These are phyloP conservation scores for Hymenoscyphus salicellus DNA, from an alignment of 2,329 filamentous ascomycete genomes.

Conservation along the genomic window DNA sequence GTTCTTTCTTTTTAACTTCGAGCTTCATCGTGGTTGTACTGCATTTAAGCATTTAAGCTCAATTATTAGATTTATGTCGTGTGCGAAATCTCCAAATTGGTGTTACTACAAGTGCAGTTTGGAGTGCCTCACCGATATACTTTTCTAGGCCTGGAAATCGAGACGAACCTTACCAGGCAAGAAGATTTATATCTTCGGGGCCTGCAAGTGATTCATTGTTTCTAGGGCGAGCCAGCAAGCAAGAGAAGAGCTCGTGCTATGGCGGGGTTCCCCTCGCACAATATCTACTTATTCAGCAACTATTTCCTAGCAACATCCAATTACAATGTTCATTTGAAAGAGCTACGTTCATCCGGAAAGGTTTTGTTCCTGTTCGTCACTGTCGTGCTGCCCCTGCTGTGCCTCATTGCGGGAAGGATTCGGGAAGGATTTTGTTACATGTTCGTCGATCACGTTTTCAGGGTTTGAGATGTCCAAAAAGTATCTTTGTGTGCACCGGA, in stretches of 20 bases:
- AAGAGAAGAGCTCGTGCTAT: not conserved
- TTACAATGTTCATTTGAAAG: not conserved
- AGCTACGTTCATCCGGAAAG: not conserved
- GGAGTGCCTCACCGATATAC: not conserved
- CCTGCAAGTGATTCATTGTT: not conserved
- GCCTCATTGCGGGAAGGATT: slow-evolving; percentile 1
- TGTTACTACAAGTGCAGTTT: not conserved
- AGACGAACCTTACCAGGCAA: not conserved
- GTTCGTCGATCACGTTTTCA: slow-evolving; percentile 13
- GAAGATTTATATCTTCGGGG: not conserved
- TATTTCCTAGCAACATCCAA: not conserved
- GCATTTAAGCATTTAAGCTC: not conserved
- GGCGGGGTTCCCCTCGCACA: too few relatives aligned
- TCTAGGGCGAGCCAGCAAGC: not conserved
- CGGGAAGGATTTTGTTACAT: slow-evolving; percentile 15
- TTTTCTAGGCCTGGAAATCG: not conserved
- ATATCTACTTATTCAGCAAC: not conserved
- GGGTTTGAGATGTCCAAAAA: slow-evolving; percentile 12
- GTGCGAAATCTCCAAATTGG: not conserved
- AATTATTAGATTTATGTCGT: not conserved
- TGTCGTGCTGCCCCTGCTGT: not conserved
- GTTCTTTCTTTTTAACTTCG: not conserved
- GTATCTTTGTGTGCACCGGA: not conserved
- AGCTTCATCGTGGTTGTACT: not conserved
- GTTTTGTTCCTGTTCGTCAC: not conserved